A percentile compares a stretch with the other conserved stretches of the same genome.
Conservation (phyloP, 345 rosid genomes). For the Syzygium grande region DNA sequence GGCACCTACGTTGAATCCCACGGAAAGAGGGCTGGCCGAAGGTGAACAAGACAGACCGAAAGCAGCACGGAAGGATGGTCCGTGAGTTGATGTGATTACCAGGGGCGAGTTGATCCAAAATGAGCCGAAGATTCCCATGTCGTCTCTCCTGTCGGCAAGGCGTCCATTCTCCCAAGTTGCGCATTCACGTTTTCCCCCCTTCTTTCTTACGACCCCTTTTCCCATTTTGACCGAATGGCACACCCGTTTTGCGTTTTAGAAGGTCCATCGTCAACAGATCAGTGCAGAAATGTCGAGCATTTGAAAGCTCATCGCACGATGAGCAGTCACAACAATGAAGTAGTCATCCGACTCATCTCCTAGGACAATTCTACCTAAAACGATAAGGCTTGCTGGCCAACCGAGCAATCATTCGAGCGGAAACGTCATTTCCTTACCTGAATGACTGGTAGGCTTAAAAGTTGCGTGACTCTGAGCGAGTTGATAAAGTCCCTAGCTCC, state of each 20-base stretch:
- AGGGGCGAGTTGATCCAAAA: not conserved
- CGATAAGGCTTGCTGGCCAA: not conserved
- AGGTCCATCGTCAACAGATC: not conserved
- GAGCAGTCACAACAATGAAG: not conserved
- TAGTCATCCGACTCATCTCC: not conserved
- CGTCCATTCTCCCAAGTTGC: not conserved
- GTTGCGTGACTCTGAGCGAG: not conserved
- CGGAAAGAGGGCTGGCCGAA: not conserved
- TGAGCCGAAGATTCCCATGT: not conserved
- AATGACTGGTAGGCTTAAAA: not conserved
- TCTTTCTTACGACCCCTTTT: not conserved
- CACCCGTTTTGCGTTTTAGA: not conserved
- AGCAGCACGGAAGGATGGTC: not conserved
- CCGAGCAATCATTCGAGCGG: not conserved
- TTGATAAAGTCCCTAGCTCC: not conserved
- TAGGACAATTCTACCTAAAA: not conserved
- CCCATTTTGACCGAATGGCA: not conserved
- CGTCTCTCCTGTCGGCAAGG: not conserved
- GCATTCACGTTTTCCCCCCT: not conserved
- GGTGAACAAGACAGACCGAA: not conserved
- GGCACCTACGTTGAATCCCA: not conserved
- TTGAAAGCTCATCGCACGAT: not conserved
- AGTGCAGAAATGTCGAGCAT: not conserved
- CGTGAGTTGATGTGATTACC: not conserved
- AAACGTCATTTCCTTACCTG: not conserved